These are phyloP conservation scores for Monosporascus sp. DNA, from an alignment of 2,329 filamentous ascomycete genomes.

Conservation along the genomic window DNA sequence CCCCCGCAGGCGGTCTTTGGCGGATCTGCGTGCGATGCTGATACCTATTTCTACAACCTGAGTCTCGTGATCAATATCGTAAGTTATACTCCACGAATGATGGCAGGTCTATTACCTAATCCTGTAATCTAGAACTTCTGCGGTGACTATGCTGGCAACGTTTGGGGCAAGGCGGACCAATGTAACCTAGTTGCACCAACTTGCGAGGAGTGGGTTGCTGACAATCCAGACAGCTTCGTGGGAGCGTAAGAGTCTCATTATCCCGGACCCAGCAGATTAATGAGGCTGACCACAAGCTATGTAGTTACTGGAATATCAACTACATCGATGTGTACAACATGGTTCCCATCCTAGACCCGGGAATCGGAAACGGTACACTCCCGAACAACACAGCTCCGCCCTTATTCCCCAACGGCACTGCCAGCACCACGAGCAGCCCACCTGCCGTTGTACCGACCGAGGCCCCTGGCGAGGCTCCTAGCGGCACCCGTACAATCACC, in stretches of 20 bases:
- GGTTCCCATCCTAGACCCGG: conserved; percentile 1
- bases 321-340: conserved; percentile 44
- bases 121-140: conserved; percentile 58
- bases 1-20: conserved; percentile 66
- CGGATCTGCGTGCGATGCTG: conserved; percentile 56
- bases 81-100: conserved; percentile 1
- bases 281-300: background rate
- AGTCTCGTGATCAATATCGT: conserved; percentile 68
- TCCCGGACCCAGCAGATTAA: background rate
- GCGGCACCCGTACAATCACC: conserved; percentile 22
- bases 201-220: conserved; percentile 42
- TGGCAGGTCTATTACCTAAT: background rate
- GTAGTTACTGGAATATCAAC: conserved; percentile 47
- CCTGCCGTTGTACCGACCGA: background rate
- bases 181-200: conserved; percentile 37
- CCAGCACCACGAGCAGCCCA: conserved; percentile 3
- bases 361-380: background rate
- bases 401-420: background rate
- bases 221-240: conserved; percentile 37
- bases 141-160: conserved; percentile 62
- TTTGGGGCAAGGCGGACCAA: conserved; percentile 35
- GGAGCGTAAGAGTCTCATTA: conserved; percentile 26
- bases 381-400: conserved; percentile 4
- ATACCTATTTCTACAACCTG: conserved; percentile 61
- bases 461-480: conserved; percentile 6